phyloP scores from a whole-genome alignment of 768 basidiomycete genomes.

The Suillus sp. region DNA sequence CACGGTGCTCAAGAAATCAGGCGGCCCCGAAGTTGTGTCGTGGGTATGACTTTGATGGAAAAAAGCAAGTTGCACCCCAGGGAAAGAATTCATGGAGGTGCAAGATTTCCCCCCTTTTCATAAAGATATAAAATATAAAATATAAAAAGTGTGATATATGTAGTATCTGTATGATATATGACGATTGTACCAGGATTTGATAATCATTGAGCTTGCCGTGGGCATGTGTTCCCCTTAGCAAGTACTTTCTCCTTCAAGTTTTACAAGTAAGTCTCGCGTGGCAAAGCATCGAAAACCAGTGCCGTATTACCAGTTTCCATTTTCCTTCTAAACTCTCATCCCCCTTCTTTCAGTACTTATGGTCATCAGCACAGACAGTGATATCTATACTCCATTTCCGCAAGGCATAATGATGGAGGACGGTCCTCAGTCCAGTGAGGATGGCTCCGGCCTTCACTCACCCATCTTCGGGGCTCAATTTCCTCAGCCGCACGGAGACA shows the following conservation, averaged over 20 bases:
- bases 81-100: background rate
- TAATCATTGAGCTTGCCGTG: slow-evolving; percentile 34
- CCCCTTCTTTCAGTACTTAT: slow-evolving; percentile 40
- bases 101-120: slow-evolving; percentile 5
- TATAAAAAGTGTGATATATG: background rate
- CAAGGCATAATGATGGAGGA: slow-evolving; percentile 57
- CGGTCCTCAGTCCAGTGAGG: slow-evolving; percentile 71
- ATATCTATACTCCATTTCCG: slow-evolving; percentile 60
- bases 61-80: slow-evolving; percentile 11
- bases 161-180: background rate
- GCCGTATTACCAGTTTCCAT: slow-evolving; percentile 25
- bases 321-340: slow-evolving; percentile 22
- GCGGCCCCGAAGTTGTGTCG: slow-evolving; percentile 21
- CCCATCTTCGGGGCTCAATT: slow-evolving; percentile 60
- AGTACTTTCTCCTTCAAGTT: slow-evolving; percentile 21
- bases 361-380: slow-evolving; percentile 58
- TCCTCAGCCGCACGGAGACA: slow-evolving; percentile 50
- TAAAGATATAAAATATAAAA: background rate
- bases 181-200: background rate
- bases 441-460: slow-evolving; percentile 74
- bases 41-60: slow-evolving; percentile 12
- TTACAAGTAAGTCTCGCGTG: slow-evolving; percentile 43
- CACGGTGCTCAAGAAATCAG: slow-evolving; percentile 21
- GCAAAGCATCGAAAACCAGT: slow-evolving; percentile 38
- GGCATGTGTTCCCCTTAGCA: slow-evolving; percentile 43